A percentile compares a stretch with the other conserved stretches of the same genome.
Conservation (phyloP, 2,329 filamentous ascomycete genomes). For the Stagonosporopsis vannaccii region DNA sequence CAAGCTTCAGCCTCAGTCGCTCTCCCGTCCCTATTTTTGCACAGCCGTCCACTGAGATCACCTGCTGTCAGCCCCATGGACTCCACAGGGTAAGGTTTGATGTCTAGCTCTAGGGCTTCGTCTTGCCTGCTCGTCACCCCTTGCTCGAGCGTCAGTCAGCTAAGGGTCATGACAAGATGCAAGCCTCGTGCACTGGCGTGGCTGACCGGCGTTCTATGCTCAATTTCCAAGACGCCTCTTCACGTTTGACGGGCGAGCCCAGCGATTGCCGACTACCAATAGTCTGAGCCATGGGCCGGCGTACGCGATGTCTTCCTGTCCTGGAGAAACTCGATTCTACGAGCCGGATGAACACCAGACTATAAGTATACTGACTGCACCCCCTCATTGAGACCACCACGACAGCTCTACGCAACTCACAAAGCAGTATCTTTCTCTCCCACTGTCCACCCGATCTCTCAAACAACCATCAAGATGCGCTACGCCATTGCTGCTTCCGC, state of each 20-base stretch:
- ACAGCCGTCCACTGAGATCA: conserved; percentile 8
- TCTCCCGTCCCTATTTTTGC: conserved; percentile 29
- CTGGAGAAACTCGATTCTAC: conserved; percentile 1
- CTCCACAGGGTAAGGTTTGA: background rate
- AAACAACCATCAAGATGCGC: conserved; percentile 30
- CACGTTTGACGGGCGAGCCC: conserved; percentile 6
- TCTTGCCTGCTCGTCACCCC: conserved; percentile 7
- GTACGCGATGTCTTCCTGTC: conserved; percentile 12
- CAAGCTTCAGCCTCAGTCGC: conserved; percentile 27
- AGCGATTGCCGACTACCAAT: conserved; percentile 12
- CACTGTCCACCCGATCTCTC: background rate
- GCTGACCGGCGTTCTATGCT: conserved; percentile 14
- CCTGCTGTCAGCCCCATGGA: conserved; percentile 1
- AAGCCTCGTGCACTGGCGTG: conserved; percentile 25
- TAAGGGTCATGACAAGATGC: conserved; percentile 11
- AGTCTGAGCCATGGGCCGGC: conserved; percentile 14
- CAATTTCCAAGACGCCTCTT: conserved; percentile 12
- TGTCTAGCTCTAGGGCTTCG: conserved; percentile 6
- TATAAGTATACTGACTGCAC: conserved; percentile 25
- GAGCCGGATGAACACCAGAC: background rate
- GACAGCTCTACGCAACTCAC: conserved; percentile 11
- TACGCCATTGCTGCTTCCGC: conserved; percentile 29
- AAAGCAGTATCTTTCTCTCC: conserved; percentile 3
- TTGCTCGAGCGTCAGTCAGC: conserved; percentile 19
- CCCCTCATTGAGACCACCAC: conserved; percentile 20